Evolutionary conservation across 2,329 filamentous ascomycete species (phyloP).

Genomic region (Talaromyces funiculosus): DNA sequence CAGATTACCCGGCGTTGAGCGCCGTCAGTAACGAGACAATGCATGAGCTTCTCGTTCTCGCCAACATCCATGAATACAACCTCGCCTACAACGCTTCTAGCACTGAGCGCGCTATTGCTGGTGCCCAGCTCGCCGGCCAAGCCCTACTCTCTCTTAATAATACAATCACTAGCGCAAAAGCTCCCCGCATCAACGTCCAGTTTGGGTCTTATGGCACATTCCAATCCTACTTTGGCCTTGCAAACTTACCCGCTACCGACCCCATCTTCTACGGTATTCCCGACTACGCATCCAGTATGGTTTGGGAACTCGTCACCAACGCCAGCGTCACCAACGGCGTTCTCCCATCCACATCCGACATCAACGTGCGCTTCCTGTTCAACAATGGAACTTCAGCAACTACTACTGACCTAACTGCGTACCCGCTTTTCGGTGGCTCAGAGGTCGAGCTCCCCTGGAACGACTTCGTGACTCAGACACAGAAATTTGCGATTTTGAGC

Average conservation of each 20-base stretch:
- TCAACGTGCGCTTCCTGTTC: slow-evolving; percentile 57
- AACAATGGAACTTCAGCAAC: slow-evolving; percentile 55
- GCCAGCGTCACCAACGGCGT: slow-evolving; percentile 26
- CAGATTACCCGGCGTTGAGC: slow-evolving; percentile 52
- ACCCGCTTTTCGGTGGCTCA: slow-evolving; percentile 56
- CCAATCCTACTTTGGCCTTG: slow-evolving; percentile 57
- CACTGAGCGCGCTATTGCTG: slow-evolving; percentile 46
- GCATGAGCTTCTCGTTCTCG: slow-evolving; percentile 63
- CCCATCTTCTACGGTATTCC: slow-evolving; percentile 67
- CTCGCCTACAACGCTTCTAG: slow-evolving; percentile 67
- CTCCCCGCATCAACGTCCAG: slow-evolving; percentile 46
- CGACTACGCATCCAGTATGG: slow-evolving; percentile 79
- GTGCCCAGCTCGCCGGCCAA: slow-evolving; percentile 61
- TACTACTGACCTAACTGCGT: slow-evolving; percentile 44
- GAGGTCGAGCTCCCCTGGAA: slow-evolving; percentile 58
- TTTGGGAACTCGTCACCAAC: slow-evolving; percentile 64
- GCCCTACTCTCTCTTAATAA: slow-evolving; percentile 46
- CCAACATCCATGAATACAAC: slow-evolving; percentile 73
- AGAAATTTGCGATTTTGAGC: slow-evolving; percentile 60
- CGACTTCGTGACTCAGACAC: slow-evolving; percentile 60
- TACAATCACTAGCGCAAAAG: slow-evolving; percentile 32
- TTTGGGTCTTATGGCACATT: slow-evolving; percentile 60
- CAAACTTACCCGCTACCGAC: slow-evolving; percentile 46
- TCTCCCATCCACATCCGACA: slow-evolving; percentile 41
- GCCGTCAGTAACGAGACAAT: slow-evolving; percentile 58